phyloP scores from a whole-genome alignment of 2,329 filamentous ascomycete genomes.

The Aspergillus sojae region DNA sequence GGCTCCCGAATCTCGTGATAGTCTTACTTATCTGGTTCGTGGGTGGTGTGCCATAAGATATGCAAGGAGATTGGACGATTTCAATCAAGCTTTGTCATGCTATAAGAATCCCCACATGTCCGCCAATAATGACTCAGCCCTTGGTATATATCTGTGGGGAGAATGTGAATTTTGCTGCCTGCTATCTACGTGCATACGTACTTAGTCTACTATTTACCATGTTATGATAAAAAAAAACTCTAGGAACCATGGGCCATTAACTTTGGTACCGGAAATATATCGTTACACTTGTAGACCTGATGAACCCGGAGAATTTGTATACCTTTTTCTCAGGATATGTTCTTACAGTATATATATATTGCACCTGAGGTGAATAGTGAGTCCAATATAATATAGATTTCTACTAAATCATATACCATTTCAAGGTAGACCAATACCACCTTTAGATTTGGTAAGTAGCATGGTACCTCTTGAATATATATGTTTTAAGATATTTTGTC shows the following conservation, averaged over 20 bases:
- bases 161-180: background rate
- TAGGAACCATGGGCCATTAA: no score
- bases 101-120: background rate
- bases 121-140: background rate
- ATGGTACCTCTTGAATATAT: background rate
- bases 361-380: no score
- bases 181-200: no score
- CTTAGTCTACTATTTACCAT: no score
- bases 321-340: no score
- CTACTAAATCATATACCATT: background rate
- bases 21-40: background rate
- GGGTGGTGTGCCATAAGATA: background rate
- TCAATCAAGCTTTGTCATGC: background rate
- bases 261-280: no score
- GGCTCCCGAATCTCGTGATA: background rate
- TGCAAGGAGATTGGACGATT: background rate
- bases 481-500: background rate
- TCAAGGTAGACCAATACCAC: background rate
- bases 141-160: no score
- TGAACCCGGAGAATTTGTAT: no score
- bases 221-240: no score
- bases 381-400: background rate
- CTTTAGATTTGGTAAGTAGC: background rate
- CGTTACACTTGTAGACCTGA: no score
- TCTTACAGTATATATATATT: no score